A percentile compares a stretch with the other conserved stretches of the same genome.
Conservation (phyloP, 805 yeast genomes). For the Yarrowia hollandica region DNA sequence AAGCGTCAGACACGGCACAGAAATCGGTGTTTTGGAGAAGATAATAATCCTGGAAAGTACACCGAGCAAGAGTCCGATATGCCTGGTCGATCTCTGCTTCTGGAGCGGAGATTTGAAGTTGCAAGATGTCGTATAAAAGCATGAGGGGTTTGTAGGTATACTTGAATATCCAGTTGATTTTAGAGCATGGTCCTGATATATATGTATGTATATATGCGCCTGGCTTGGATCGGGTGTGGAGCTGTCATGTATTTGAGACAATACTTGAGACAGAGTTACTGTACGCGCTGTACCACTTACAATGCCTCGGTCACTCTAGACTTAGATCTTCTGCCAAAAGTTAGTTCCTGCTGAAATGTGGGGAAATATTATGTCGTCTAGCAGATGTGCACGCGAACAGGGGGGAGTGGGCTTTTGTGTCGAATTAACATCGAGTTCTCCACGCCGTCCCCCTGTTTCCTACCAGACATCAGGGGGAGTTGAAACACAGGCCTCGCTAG, state of each 20-base stretch:
- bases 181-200: no score
- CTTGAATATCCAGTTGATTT: no score
- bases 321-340: background rate
- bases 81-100: conserved; percentile 19
- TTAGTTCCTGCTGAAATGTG: background rate
- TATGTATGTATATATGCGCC: background rate
- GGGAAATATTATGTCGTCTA: background rate
- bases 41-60: conserved; percentile 6
- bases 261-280: background rate
- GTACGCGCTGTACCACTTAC: no score
- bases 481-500: no score
- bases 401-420: background rate
- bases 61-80: conserved; percentile 7
- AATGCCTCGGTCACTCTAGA: background rate
- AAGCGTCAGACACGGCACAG: conserved; percentile 15
- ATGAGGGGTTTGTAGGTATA: background rate
- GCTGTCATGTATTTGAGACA: background rate
- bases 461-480: no score
- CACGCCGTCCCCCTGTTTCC: no score
- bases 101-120: conserved; percentile 7
- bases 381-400: background rate
- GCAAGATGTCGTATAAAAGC: conserved; percentile 13
- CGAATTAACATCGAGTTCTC: no score
- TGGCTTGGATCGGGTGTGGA: background rate
- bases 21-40: conserved; percentile 7